Evolutionary conservation across 2,329 filamentous ascomycete genomes (phyloP).

Genomic region (Ophiognomonia clavigignenti-juglandacearum): DNA sequence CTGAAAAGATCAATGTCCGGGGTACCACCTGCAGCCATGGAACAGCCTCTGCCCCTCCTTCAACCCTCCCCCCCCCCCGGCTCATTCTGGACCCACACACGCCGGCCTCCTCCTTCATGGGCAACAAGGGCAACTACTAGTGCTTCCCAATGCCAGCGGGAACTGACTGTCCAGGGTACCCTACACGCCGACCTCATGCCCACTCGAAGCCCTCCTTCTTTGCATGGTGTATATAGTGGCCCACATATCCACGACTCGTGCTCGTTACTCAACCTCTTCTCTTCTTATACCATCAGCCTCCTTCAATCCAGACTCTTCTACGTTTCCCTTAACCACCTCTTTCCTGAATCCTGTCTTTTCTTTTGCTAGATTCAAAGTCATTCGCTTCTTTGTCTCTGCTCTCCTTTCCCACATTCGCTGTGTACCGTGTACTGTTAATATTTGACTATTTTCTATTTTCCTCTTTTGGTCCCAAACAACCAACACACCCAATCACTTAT

Average conservation of each 20-base stretch:
- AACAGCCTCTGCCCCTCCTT: conserved; percentile 6
- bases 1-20: conserved; percentile 4
- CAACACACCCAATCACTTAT: conserved; percentile 7
- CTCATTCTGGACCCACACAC: conserved; percentile 9
- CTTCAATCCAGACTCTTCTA: conserved; percentile 2
- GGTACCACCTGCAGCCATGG: conserved; percentile 8
- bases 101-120: conserved; percentile 10
- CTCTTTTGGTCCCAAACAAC: background rate
- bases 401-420: conserved; percentile 22
- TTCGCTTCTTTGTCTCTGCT: conserved; percentile 47
- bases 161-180: too few relatives aligned
- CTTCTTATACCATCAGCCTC: conserved; percentile 18
- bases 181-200: background rate
- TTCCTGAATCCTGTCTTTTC: conserved; percentile 14
- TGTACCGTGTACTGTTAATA: conserved; percentile 13
- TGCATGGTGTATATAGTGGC: conserved; percentile 13
- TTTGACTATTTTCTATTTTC: conserved; percentile 9
- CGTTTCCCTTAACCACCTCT: conserved; percentile 8
- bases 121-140: background rate
- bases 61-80: too few relatives aligned
- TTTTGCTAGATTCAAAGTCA: conserved; percentile 42
- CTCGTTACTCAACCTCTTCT: conserved; percentile 3
- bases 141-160: too few relatives aligned
- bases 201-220: background rate
- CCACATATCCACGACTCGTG: conserved; percentile 1